Percentiles rank a stretch among this genome's conserved stretches.
Evolutionary conservation across 495 filamentous ascomycete species (phyloP).

Genomic region (Penicillium mononematosum): DNA sequence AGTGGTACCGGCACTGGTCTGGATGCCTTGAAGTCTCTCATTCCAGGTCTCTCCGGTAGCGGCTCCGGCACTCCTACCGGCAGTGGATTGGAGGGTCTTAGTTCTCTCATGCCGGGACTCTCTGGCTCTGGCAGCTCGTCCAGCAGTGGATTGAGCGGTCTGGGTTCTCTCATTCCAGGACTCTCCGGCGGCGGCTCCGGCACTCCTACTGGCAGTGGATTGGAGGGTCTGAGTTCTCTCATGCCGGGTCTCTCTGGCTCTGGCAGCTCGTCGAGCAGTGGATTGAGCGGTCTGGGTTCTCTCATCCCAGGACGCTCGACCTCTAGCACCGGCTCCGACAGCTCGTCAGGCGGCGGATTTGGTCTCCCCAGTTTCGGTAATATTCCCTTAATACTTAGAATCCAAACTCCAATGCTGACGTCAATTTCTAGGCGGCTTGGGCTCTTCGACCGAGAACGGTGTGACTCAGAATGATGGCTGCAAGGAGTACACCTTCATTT

Average conservation of each 20-base stretch:
- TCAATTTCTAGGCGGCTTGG: conserved; percentile 7
- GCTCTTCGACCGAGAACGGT: conserved; percentile 41
- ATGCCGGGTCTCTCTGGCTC: neutral
- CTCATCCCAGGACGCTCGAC: neutral
- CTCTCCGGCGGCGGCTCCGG: neutral
- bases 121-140: neutral
- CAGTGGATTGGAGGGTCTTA: conserved; percentile 1
- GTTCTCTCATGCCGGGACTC: neutral
- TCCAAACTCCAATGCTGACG: neutral
- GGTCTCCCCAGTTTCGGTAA: neutral
- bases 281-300: neutral
- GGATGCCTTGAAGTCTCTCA: conserved; percentile 4
- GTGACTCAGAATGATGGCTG: conserved; percentile 42
- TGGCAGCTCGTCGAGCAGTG: neutral
- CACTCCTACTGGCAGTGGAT: conserved; percentile 2
- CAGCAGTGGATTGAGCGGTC: neutral
- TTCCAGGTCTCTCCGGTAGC: neutral
- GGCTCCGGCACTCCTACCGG: neutral
- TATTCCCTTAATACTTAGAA: neutral
- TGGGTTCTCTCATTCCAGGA: neutral
- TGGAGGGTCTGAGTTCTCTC: neutral
- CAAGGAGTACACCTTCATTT: conserved; percentile 54
- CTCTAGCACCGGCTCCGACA: neutral
- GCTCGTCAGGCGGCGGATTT: neutral
- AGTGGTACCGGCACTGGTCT: conserved; percentile 9